These are phyloP conservation scores for Rhododendron griersonianum DNA, from an alignment of 148 eudicot genomes.

Conservation along the genomic window DNA sequence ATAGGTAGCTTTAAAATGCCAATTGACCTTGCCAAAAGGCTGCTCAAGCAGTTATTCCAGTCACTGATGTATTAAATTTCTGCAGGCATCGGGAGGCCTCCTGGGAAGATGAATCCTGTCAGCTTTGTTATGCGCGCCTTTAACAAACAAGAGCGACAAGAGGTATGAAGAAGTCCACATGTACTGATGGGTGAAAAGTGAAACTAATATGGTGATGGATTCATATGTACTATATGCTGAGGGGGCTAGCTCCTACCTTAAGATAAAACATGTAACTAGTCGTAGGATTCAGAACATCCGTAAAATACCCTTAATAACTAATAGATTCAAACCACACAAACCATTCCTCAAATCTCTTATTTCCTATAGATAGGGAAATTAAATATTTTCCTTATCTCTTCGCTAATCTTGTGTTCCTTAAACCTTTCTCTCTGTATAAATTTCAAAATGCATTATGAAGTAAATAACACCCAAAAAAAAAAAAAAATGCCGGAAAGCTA, in stretches of 20 bases:
- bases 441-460: not conserved
- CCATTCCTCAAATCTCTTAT: not conserved
- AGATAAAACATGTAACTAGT: not conserved
- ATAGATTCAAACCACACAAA: not conserved
- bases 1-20: constrained; percentile 50
- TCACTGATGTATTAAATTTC: not conserved
- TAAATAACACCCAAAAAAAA: not conserved
- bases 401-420: not conserved
- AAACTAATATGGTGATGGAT: not conserved
- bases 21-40: not conserved
- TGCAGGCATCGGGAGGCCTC: constrained; percentile 93
- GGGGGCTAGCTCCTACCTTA: not conserved
- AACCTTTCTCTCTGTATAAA: not conserved
- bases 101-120: constrained; percentile 84
- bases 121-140: constrained; percentile 77
- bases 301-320: not conserved
- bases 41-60: not conserved
- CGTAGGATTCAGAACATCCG: not conserved
- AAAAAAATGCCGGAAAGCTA: not conserved
- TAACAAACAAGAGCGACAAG: constrained; percentile 66
- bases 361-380: not conserved
- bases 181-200: not conserved
- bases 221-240: not conserved
- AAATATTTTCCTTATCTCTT: not conserved
- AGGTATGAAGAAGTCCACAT: constrained; percentile 39